These are phyloP conservation scores for Talaromyces rugulosus DNA, from an alignment of 2,329 filamentous ascomycete genomes.

Conservation along the genomic window DNA sequence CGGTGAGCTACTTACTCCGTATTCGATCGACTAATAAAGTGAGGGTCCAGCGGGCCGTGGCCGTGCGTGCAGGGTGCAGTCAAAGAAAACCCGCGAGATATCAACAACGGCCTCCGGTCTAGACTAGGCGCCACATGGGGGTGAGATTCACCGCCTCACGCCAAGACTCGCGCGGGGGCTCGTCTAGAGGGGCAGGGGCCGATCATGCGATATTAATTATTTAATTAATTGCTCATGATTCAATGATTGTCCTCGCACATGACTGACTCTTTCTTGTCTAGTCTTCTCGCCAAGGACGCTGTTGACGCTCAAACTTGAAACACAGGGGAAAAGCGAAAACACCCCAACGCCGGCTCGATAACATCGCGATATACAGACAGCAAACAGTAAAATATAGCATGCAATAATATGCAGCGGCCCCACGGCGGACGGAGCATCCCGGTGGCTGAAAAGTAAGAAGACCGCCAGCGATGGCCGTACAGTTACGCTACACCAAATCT, in stretches of 20 bases:
- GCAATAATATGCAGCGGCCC: neutral
- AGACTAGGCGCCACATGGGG: neutral
- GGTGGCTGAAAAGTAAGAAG: neutral
- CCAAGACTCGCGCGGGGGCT: neutral
- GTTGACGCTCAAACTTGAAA: neutral
- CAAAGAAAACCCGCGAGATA: neutral
- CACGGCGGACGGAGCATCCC: neutral
- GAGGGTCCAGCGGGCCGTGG: neutral
- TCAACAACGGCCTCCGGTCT: neutral
- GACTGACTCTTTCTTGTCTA: neutral
- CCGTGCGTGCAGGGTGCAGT: neutral
- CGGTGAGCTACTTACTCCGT: neutral
- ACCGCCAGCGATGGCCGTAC: neutral
- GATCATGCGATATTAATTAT: neutral
- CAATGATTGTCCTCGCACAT: neutral
- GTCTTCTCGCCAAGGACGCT: neutral
- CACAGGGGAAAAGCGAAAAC: neutral
- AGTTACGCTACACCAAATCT: neutral
- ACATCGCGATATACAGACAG: neutral
- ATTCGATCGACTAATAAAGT: neutral
- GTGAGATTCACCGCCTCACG: neutral
- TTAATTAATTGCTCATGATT: neutral
- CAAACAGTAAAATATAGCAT: neutral
- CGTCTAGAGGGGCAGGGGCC: neutral
- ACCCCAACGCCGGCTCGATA: neutral